Evolutionary conservation across 108 stramenopile genomes (phyloP).

Genomic region (Skeletonema grethae): DNA sequence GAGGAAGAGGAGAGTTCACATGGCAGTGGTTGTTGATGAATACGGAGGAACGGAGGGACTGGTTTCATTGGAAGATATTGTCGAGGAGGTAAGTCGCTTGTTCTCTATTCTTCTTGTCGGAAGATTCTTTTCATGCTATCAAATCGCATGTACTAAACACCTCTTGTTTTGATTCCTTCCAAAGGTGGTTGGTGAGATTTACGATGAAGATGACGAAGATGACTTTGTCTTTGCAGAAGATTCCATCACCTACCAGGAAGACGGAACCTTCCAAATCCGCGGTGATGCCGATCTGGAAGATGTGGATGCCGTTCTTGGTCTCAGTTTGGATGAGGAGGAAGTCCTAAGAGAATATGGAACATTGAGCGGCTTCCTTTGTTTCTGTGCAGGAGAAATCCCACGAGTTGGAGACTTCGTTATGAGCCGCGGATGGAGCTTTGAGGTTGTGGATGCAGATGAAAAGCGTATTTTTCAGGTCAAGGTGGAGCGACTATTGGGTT

Average conservation of each 20-base stretch:
- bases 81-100: constrained; percentile 89
- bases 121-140: background rate
- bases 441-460: constrained; percentile 85
- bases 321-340: constrained; percentile 85
- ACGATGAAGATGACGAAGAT: constrained; percentile 92
- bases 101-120: background rate
- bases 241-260: constrained; percentile 87
- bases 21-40: constrained; percentile 98
- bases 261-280: constrained; percentile 88
- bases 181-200: constrained; percentile 82
- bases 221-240: constrained; percentile 88
- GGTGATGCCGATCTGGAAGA: constrained; percentile 95
- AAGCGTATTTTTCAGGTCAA: constrained; percentile 73
- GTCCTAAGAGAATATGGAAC: constrained; percentile 92
- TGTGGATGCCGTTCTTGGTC: constrained; percentile 82
- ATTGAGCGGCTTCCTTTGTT: constrained; percentile 90
- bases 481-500: constrained; percentile 81
- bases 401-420: constrained; percentile 88
- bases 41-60: constrained; percentile 97
- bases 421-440: constrained; percentile 91
- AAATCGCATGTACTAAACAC: background rate
- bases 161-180: background rate
- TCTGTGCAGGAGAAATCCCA: constrained; percentile 95
- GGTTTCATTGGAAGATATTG: constrained; percentile 95
- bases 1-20: constrained; percentile 91